Evolutionary conservation across 768 basidiomycete species (phyloP), one percentile per base, ranked within the genome.

Genomic region (Panaeolus papilionaceus): DNA sequence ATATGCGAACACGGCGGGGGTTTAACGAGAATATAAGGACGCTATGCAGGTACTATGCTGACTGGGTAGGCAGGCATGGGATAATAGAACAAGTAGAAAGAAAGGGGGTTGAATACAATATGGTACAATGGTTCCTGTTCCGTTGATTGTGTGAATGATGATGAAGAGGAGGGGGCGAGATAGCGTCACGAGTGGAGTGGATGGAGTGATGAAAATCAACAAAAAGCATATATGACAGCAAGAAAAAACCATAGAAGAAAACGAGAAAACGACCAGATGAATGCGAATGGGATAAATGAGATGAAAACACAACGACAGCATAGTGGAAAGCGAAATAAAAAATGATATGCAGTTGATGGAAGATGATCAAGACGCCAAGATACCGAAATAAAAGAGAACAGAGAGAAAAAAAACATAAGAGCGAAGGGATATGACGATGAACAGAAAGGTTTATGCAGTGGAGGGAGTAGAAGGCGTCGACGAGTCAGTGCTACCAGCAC

Each of bases 81-180:
- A 58, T 58, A 58, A 58, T 58, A 58, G 12, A 11, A 58, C 54
- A 58, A 8, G n/a, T 10, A 7, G 23, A 23, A 51, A 51, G 8
- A 51, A 37, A 14, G 6, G 16, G 54, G 20, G 9, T 58, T 37
- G 10, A 58, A 33, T 58, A 58, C 54, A 58, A 58, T 58, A 33
- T 58, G 54, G 26, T 58, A 58, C 54, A 58, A 12, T 0, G 12
- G 33, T 58, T 58, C 54, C 54, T 5, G 33, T 58, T 58, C 54
- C 26, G 26, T 33, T 51, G 47, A 58, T 8, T 47, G 40, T 3
- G 20, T 7, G 20, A 3, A 28, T 58, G 54, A 54, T 28, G 33
- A 58, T 28, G 54, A 44, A 16, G 11, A 18, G 11, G 42, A 44
- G 12, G 54, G 3, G 33, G 16, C 37, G 54, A 26, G 42, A 44